phyloP scores from a whole-genome alignment of 2,329 filamentous ascomycete genomes.

The Talaromyces islandicus region DNA sequence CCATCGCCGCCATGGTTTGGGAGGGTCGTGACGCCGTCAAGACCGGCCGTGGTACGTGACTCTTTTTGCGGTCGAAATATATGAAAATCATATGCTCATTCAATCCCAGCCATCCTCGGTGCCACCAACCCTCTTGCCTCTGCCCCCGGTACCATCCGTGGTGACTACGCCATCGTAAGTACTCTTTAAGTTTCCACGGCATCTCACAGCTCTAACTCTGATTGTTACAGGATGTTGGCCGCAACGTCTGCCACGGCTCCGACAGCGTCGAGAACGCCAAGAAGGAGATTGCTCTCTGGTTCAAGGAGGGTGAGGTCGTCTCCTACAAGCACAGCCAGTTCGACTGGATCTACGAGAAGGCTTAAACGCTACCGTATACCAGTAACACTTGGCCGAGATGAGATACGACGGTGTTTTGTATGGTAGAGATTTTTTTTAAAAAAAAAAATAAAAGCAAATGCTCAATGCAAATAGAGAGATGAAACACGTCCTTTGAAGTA shows the following conservation, averaged over 20 bases:
- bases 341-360: conserved; percentile 97
- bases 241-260: conserved; percentile 99
- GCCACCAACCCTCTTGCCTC: conserved; percentile 98
- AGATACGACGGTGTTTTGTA: conserved; percentile 7
- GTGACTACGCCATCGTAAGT: conserved; percentile 71
- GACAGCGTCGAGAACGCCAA: conserved; percentile 97
- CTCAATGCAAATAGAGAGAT: conserved; percentile 11
- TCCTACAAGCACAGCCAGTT: conserved; percentile 77
- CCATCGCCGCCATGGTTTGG: conserved; percentile 99
- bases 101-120: conserved; percentile 69
- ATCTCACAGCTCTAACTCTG: conserved; percentile 7
- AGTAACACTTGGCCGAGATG: conserved; percentile 2
- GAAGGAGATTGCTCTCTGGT: conserved; percentile 99
- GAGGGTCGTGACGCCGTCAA: conserved; percentile 98
- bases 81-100: conserved; percentile 12
- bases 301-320: conserved; percentile 80
- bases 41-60: conserved; percentile 76
- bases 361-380: conserved; percentile 26
- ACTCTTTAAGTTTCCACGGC: not conserved
- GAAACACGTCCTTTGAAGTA: not conserved
- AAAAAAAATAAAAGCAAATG: conserved; percentile 5
- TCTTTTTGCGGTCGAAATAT: not conserved
- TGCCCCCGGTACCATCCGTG: conserved; percentile 95
- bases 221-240: conserved; percentile 63
- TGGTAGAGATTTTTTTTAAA: not conserved